phyloP scores from a whole-genome alignment of 2,329 filamentous ascomycete genomes.

The Arthrobotrys sphaeroides region DNA sequence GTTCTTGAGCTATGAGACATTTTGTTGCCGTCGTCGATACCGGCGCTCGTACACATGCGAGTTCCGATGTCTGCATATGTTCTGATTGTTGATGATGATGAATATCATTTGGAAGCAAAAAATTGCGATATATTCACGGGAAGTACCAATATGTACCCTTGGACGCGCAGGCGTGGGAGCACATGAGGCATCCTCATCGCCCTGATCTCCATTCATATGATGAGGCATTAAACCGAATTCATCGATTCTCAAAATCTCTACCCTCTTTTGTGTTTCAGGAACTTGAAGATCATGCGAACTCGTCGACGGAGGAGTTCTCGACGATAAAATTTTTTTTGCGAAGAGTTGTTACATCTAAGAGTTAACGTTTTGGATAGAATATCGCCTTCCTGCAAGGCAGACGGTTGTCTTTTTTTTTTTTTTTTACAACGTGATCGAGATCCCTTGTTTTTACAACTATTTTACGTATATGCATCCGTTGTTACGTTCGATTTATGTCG shows the following conservation, averaged over 20 bases:
- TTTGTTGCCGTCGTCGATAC: slow-evolving; percentile 30
- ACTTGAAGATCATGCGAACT: slow-evolving; percentile 31
- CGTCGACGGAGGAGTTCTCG: slow-evolving; percentile 26
- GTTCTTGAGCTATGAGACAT: slow-evolving; percentile 43
- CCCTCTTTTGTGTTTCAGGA: background rate
- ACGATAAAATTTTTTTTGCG: background rate
- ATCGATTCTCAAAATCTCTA: slow-evolving; percentile 4
- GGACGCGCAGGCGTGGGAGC: background rate
- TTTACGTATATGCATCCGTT: slow-evolving; percentile 2
- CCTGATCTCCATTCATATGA: slow-evolving; percentile 36
- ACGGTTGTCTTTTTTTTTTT: background rate
- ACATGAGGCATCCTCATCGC: slow-evolving; percentile 11
- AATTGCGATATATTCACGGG: background rate
- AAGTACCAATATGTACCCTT: slow-evolving; percentile 45
- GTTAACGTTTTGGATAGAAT: slow-evolving; percentile 10
- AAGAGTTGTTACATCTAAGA: background rate
- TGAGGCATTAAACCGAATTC: slow-evolving; percentile 48
- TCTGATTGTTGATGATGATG: background rate
- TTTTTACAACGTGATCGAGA: slow-evolving; percentile 14
- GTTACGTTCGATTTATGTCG: slow-evolving; percentile 20
- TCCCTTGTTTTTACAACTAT: slow-evolving; percentile 15
- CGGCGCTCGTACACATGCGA: slow-evolving; percentile 13
- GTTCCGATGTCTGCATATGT: slow-evolving; percentile 1
- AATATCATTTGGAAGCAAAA: slow-evolving; percentile 3
- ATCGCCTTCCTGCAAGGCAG: slow-evolving; percentile 13